These are phyloP conservation scores for Saccharomycopsis phalli DNA, from an alignment of 1,139 yeast genomes.

Conservation along the genomic window DNA sequence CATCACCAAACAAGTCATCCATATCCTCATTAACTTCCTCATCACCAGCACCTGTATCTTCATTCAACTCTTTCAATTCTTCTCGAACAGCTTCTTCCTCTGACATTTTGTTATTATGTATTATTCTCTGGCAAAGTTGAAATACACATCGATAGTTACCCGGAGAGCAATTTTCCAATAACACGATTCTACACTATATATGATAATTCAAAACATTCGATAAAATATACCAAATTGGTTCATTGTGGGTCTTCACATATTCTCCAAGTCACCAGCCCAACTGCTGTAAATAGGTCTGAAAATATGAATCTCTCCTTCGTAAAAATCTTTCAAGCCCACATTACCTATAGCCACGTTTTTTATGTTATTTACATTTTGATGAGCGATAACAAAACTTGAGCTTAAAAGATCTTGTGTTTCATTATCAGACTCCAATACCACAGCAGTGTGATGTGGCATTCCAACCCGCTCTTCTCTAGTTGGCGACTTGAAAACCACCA, in stretches of 20 bases:
- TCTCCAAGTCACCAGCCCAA: conserved; percentile 33
- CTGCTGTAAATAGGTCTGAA: conserved; percentile 48
- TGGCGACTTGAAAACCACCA: conserved; percentile 35
- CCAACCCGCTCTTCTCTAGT: conserved; percentile 34
- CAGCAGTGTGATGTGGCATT: conserved; percentile 60
- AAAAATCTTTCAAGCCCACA: conserved; percentile 36
- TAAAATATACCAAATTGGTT: neutral
- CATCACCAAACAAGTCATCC: conserved; percentile 21
- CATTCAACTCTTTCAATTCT: no score
- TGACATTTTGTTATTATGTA: neutral
- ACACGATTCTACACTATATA: no score
- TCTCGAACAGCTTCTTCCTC: neutral
- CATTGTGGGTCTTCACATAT: neutral
- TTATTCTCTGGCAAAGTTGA: neutral
- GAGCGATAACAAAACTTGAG: conserved; percentile 35
- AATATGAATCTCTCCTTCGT: conserved; percentile 40
- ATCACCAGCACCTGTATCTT: neutral
- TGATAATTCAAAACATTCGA: no score
- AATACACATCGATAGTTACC: neutral
- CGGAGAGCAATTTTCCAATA: neutral
- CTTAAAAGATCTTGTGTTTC: conserved; percentile 23
- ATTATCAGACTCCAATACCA: conserved; percentile 34
- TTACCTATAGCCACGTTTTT: conserved; percentile 40
- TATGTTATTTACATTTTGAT: conserved; percentile 52
- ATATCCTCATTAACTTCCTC: conserved; percentile 2